Percentiles rank a stretch among this genome's conserved stretches.
These are phyloP conservation scores for Pichia nanzhaoensis DNA, from an alignment of 805 yeast species.

Conservation along the genomic window DNA sequence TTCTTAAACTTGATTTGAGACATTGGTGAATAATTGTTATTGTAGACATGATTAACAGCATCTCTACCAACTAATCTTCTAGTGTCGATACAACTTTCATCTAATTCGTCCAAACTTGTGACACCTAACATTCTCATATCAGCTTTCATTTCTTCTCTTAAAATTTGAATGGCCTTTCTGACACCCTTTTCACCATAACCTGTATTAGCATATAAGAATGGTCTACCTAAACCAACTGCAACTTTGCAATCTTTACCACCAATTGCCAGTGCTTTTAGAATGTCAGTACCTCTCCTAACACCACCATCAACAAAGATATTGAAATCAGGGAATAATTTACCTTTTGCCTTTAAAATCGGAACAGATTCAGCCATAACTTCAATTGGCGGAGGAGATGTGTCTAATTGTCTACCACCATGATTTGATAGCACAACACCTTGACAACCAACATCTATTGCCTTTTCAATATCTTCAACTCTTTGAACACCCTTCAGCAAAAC, in stretches of 20 bases:
- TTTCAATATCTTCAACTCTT: conserved; percentile 66
- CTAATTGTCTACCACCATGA: conserved; percentile 88
- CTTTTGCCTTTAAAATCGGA: conserved; percentile 39
- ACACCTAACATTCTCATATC: conserved; percentile 66
- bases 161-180: conserved; percentile 50
- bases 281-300: conserved; percentile 66
- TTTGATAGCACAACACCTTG: conserved; percentile 76
- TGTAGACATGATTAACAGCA: conserved; percentile 14
- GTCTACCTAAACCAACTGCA: conserved; percentile 66
- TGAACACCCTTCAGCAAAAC: conserved; percentile 79
- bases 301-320: conserved; percentile 75
- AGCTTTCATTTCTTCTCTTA: conserved; percentile 55
- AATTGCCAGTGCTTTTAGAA: conserved; percentile 66
- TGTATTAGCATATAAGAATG: conserved; percentile 46
- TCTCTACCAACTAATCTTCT: conserved; percentile 19
- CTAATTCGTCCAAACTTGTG: conserved; percentile 39
- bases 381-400: conserved; percentile 68
- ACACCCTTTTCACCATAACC: conserved; percentile 77
- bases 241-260: conserved; percentile 70
- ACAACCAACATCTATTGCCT: conserved; percentile 63
- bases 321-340: conserved; percentile 42
- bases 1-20: conserved; percentile 14
- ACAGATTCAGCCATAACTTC: conserved; percentile 66
- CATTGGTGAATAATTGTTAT: conserved; percentile 15
- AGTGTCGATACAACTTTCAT: conserved; percentile 35